These are phyloP conservation scores for Chaetomium fimeti DNA, from an alignment of 495 filamentous ascomycete species.

Conservation along the genomic window DNA sequence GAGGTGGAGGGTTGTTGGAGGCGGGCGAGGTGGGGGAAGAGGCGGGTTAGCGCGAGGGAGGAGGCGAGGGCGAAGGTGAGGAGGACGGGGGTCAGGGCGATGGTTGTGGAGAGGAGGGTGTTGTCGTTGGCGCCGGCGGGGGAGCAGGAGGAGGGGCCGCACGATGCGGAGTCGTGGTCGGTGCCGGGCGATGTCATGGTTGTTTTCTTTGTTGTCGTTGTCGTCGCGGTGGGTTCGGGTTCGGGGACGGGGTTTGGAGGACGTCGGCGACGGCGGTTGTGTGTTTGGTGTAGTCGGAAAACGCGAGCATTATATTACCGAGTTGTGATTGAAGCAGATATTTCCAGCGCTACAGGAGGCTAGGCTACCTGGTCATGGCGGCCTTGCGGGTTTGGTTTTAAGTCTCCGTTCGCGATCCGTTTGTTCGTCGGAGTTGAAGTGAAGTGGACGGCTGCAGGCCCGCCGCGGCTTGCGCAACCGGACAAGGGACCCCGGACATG, in stretches of 20 bases:
- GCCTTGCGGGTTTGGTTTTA: background rate
- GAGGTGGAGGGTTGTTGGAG: constrained; percentile 24
- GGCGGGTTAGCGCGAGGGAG: constrained; percentile 55
- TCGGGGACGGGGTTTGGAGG: background rate
- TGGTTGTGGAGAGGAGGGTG: constrained; percentile 28
- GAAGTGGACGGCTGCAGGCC: background rate
- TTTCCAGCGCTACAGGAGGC: background rate
- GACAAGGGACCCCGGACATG: background rate
- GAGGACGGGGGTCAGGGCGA: constrained; percentile 53
- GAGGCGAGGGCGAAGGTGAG: constrained; percentile 59
- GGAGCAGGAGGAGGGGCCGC: constrained; percentile 33
- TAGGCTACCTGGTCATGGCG: background rate
- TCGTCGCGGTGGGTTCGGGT: background rate
- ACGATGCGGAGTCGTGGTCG: constrained; percentile 21
- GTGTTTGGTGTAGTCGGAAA: background rate
- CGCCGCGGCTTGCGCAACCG: background rate
- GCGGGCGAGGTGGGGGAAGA: constrained; percentile 63
- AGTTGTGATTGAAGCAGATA: too few relatives aligned
- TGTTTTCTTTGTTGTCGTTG: constrained; percentile 5
- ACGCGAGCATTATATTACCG: constrained; percentile 11
- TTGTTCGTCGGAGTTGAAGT: background rate
- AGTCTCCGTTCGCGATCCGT: background rate
- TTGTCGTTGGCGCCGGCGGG: constrained; percentile 22
- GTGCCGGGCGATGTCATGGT: constrained; percentile 1
- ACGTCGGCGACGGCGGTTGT: background rate